Conservation (phyloP, 352 stramenopile genomes). For the Saprolegnia diclina region DNA sequence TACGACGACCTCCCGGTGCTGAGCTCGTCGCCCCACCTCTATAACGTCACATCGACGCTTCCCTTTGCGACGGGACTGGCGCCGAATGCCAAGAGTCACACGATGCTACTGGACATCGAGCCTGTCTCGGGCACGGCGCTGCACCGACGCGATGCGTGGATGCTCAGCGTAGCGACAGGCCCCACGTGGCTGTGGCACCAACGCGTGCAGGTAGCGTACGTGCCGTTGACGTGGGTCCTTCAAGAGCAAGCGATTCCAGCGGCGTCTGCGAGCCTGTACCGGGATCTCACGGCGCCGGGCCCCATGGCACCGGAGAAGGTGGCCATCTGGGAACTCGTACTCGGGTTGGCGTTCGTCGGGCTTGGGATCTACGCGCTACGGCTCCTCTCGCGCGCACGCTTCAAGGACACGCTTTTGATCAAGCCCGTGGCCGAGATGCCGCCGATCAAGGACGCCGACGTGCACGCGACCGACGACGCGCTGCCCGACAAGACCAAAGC, state of each 20-base stretch:
- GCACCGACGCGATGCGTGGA: constrained; percentile 23
- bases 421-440: constrained; percentile 16
- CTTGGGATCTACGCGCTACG: not conserved
- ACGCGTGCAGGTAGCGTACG: not conserved
- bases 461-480: not conserved
- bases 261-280: not conserved
- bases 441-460: not conserved
- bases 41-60: constrained; percentile 11
- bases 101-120: constrained; percentile 15
- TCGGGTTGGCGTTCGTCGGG: not conserved
- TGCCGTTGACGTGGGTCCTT: constrained; percentile 19
- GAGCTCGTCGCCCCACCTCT: constrained; percentile 12
- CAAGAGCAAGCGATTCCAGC: not conserved
- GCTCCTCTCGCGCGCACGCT: not conserved
- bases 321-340: constrained; percentile 21
- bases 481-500: constrained; percentile 5
- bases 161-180: constrained; percentile 2
- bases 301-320: constrained; percentile 22
- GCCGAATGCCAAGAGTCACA: not conserved
- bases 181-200: constrained; percentile 5
- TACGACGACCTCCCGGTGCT: constrained; percentile 22
- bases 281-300: not conserved
- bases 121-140: not conserved
- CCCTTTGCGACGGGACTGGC: constrained; percentile 9
- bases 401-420: constrained; percentile 9